Base-by-base conservation (phyloP, 2,329 filamentous ascomycete species). In the Pestalotiopsis sp. region DNA sequence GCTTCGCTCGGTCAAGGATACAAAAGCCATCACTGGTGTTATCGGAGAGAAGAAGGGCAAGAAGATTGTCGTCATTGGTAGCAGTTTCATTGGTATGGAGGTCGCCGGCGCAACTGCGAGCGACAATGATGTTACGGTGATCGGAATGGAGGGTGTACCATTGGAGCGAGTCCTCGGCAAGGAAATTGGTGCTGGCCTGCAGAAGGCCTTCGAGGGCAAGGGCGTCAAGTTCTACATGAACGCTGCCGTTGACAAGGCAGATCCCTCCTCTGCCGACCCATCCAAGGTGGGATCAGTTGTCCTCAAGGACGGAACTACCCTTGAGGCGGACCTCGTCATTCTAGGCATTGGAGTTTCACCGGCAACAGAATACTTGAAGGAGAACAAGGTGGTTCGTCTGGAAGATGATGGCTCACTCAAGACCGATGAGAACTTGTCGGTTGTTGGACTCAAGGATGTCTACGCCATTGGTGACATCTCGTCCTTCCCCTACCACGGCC, bases 1-100 rank as follows among this genome's bases (percentile, higher is more conserved):
- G 1, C 86, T 99, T 12, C 90, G 96, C 66, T 91, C 85, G 12
- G 85, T 97, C n/a, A 86, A 91, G 57, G 91, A 98, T 76, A 89
- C 91, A 0, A 89, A 95, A 78, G 86, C 86, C 69, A 98, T 99
- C 72, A 86, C 94, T 31, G 86, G 84, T 1, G 93, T 94, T 6
- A 92, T 97, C 61, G 94, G 94, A 38, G 89, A 93, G 58, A 92
- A 93, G 77, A 92, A 93, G 77, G 90, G 90, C 69, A 98, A 97
- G 86, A 98, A 97, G 80, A 90, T 99, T 73, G 94, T 97, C 61
- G 86, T 99, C 14, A 86, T 99, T 66, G 96, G 96, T 56, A 95
- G 92, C 69, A 97, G 94, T 0, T 99, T 99, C 81, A 99, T 99
- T 77, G 96, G 96, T 56, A 97, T 99, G 93, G 96, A 99, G 81